Percentiles rank a stretch among this genome's conserved stretches.
Conservation (phyloP, 1,284 basidiomycete genomes). For the Quambalaria eucalypti region DNA sequence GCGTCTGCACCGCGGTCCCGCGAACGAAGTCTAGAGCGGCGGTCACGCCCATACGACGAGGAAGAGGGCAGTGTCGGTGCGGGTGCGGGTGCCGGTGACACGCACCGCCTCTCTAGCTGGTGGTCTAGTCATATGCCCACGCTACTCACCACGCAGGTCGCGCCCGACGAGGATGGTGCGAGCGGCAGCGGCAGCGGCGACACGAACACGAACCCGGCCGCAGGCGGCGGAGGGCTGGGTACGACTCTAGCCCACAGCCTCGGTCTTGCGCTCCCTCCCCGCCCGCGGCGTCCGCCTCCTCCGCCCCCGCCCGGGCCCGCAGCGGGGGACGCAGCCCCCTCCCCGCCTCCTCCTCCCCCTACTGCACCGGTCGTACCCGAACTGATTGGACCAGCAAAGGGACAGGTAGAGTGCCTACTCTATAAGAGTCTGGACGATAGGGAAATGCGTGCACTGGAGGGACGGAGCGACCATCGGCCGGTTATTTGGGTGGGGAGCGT, state of each 20-base stretch:
- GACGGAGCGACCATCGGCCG: slow-evolving; percentile 53
- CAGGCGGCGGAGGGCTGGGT: not conserved
- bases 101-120: slow-evolving; percentile 1
- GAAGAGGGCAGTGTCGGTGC: too few relatives aligned
- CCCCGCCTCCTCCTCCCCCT: not conserved
- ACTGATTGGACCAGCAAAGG: slow-evolving; percentile 19
- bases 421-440: slow-evolving; percentile 68
- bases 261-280: not conserved
- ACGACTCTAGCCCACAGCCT: not conserved
- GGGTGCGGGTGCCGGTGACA: not conserved
- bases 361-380: not conserved
- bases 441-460: slow-evolving; percentile 65
- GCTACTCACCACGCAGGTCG: slow-evolving; percentile 7
- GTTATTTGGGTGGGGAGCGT: slow-evolving; percentile 53
- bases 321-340: too few relatives aligned
- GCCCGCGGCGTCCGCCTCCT: not conserved
- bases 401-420: slow-evolving; percentile 52
- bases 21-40: too few relatives aligned
- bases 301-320: too few relatives aligned
- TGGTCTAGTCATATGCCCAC: slow-evolving; percentile 18
- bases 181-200: not conserved
- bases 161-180: too few relatives aligned
- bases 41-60: too few relatives aligned
- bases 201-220: not conserved
- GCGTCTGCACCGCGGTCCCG: too few relatives aligned